Conservation (phyloP, 768 basidiomycete genomes). For the Auriscalpium microsporum region DNA sequence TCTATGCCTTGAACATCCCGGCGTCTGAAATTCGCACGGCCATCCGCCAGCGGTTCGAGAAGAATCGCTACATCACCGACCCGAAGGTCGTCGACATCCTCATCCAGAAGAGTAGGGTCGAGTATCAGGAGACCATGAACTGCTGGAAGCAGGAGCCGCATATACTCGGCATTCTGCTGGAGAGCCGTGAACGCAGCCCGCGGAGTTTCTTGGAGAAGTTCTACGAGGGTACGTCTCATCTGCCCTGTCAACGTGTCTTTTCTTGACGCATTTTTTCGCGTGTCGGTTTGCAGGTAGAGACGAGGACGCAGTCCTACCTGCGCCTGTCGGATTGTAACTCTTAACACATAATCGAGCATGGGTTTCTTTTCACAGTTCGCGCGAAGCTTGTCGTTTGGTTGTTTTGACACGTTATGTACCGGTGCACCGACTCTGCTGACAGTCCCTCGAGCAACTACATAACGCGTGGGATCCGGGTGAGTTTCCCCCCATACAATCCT, state of each 20-base stretch:
- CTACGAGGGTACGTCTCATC: slow-evolving; percentile 55
- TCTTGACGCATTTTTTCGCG: not conserved
- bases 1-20: slow-evolving; percentile 79
- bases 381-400: not conserved
- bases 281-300: slow-evolving; percentile 48
- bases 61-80: slow-evolving; percentile 77
- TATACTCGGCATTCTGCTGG: slow-evolving; percentile 60
- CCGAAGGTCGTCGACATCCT: slow-evolving; percentile 77
- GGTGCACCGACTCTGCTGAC: no score
- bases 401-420: not conserved
- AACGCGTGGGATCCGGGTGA: no score
- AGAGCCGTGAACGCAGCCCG: slow-evolving; percentile 37
- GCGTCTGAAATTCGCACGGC: slow-evolving; percentile 70
- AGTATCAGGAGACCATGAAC: slow-evolving; percentile 93
- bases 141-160: slow-evolving; percentile 88
- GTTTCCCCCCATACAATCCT: not conserved
- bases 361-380: slow-evolving; percentile 4
- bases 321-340: slow-evolving; percentile 13
- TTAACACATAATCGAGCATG: slow-evolving; percentile 3
- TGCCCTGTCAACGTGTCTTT: slow-evolving; percentile 1
- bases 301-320: slow-evolving; percentile 63
- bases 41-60: slow-evolving; percentile 82
- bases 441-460: no score
- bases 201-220: slow-evolving; percentile 77
- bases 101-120: slow-evolving; percentile 74